A percentile compares a stretch with the other conserved stretches of the same genome.
Conservation (phyloP, 805 yeast species). For the Starmerella scarabaei region DNA sequence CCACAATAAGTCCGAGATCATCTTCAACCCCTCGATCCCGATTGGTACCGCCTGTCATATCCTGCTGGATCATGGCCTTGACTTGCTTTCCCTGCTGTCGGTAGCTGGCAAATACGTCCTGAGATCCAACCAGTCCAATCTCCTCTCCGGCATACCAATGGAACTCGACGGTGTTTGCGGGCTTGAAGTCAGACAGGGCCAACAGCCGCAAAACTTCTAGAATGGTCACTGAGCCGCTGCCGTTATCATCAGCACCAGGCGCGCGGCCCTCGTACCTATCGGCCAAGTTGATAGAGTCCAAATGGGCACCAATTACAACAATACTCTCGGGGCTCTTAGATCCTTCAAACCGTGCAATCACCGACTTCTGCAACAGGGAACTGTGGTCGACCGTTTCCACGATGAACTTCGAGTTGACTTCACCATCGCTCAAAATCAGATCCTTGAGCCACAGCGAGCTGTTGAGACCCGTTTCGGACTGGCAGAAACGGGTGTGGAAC, state of each 20-base stretch:
- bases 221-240: constrained; percentile 69
- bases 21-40: constrained; percentile 35
- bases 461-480: constrained; percentile 50
- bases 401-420: constrained; percentile 27
- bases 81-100: constrained; percentile 36
- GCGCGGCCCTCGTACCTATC: constrained; percentile 57
- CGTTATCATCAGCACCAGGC: constrained; percentile 94
- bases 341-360: constrained; percentile 46
- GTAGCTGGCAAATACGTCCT: constrained; percentile 55
- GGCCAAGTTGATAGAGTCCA: constrained; percentile 64
- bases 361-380: constrained; percentile 61
- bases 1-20: constrained; percentile 64
- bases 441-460: constrained; percentile 58
- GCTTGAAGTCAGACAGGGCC: constrained; percentile 34
- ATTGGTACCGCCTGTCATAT: constrained; percentile 64
- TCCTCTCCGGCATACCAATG: constrained; percentile 94
- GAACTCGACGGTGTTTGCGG: constrained; percentile 71
- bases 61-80: constrained; percentile 79
- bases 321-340: constrained; percentile 30
- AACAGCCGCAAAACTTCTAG: constrained; percentile 61
- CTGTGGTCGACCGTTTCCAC: constrained; percentile 45
- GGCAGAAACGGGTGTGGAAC: constrained; percentile 64
- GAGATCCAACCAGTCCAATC: constrained; percentile 76
- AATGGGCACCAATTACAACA: constrained; percentile 77
- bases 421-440: constrained; percentile 20